Percentiles rank a stretch among this genome's conserved stretches.
Conservation (phyloP, 2,329 filamentous ascomycete genomes). For the Colletotrichum higginsianum region DNA sequence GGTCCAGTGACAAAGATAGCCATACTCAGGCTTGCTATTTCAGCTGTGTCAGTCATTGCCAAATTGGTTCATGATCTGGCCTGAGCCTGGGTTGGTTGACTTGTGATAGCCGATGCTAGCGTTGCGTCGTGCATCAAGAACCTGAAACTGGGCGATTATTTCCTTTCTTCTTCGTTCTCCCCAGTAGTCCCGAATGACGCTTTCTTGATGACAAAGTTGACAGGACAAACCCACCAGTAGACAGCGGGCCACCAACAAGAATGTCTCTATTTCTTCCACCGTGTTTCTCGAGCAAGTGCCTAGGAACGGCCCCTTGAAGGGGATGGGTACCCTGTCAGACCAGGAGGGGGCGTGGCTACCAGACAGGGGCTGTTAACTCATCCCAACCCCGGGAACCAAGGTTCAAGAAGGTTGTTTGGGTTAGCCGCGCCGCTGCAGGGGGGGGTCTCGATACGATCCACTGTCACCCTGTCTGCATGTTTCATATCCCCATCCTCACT, state of each 20-base stretch:
- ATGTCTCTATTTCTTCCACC: conserved; percentile 15
- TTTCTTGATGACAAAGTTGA: not conserved
- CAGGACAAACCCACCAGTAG: not conserved
- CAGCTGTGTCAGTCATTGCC: not conserved
- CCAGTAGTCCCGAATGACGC: not conserved
- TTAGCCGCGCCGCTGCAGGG: conserved; percentile 40
- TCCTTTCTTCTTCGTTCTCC: conserved; percentile 23
- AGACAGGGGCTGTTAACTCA: not conserved
- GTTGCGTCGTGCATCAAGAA: conserved; percentile 21
- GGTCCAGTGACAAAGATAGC: conserved; percentile 1
- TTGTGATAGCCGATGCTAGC: conserved; percentile 29
- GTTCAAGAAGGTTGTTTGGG: conserved; percentile 35
- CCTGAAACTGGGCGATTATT: conserved; percentile 38
- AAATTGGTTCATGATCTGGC: not conserved
- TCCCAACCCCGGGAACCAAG: conserved; percentile 27
- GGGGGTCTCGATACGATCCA: conserved; percentile 21
- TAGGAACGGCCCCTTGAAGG: not conserved
- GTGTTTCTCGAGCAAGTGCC: conserved; percentile 24
- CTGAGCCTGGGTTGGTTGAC: not conserved
- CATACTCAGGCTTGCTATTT: not conserved
- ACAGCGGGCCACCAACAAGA: conserved; percentile 8
- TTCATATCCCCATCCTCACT: conserved; percentile 36
- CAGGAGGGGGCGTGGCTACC: not conserved
- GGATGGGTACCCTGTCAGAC: not conserved
- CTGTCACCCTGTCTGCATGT: conserved; percentile 32